Evolutionary conservation across 108 stramenopile species (phyloP).

Genomic region (Parietichytrium sp.): DNA sequence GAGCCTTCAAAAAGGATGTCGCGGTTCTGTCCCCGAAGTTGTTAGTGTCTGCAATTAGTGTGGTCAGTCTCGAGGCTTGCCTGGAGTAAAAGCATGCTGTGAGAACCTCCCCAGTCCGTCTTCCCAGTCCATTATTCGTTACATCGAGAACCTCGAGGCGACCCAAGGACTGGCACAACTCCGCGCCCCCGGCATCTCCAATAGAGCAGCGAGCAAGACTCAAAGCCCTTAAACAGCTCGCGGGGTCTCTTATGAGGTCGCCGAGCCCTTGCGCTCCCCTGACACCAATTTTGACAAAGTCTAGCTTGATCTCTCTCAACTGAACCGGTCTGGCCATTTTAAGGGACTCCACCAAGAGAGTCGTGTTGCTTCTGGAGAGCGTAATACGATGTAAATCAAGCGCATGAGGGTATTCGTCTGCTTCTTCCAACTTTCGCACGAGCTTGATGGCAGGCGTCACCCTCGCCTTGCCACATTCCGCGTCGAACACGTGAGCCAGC

Average conservation of each 20-base stretch:
- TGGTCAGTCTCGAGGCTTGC: background rate
- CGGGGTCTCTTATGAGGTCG: background rate
- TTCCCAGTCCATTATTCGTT: background rate
- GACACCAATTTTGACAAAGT: background rate
- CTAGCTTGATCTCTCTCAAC: background rate
- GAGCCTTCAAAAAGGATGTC: background rate
- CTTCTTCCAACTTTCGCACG: background rate
- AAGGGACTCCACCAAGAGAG: background rate
- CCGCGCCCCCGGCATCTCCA: background rate
- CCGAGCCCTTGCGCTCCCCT: background rate
- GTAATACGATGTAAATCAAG: background rate
- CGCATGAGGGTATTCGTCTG: background rate
- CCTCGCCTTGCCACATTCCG: background rate
- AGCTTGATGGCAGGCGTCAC: background rate
- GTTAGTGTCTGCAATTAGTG: background rate
- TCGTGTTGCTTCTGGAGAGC: background rate
- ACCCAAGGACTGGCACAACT: background rate
- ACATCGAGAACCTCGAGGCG: background rate
- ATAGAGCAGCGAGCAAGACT: background rate
- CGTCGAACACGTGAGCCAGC: slow-evolving; percentile 12
- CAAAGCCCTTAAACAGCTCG: background rate
- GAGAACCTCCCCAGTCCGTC: background rate
- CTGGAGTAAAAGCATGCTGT: background rate
- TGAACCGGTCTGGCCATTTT: background rate
- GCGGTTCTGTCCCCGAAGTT: background rate